Conservation (phyloP, 257 asterid species). For the Gentiana macrophylla region DNA sequence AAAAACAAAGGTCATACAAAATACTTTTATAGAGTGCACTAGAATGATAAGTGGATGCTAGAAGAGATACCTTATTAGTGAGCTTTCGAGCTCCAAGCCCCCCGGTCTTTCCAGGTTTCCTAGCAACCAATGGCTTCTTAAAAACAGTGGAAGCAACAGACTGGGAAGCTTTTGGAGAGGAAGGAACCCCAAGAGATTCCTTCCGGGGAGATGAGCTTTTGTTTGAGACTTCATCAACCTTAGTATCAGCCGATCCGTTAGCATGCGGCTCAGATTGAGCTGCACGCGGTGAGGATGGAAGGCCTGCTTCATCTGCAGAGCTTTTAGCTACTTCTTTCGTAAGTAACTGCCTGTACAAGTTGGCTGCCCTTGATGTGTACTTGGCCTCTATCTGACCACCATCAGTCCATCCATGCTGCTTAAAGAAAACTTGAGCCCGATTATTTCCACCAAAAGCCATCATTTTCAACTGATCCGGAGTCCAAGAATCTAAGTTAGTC, state of each 20-base stretch:
- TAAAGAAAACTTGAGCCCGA: constrained; percentile 92
- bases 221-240: constrained; percentile 35
- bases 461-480: constrained; percentile 89
- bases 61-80: constrained; percentile 48
- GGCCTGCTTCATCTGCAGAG: constrained; percentile 53
- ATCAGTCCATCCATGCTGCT: constrained; percentile 97
- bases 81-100: constrained; percentile 96
- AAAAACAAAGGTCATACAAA: constrained; percentile 3
- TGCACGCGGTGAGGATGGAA: constrained; percentile 70
- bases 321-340: constrained; percentile 92
- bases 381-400: constrained; percentile 96
- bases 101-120: constrained; percentile 76
- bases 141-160: constrained; percentile 30
- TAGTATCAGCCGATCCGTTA: constrained; percentile 53
- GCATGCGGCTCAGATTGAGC: constrained; percentile 46
- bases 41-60: too few relatives aligned
- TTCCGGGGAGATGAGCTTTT: constrained; percentile 33
- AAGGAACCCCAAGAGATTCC: constrained; percentile 43
- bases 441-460: constrained; percentile 93
- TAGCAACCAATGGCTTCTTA: constrained; percentile 75
- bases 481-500: constrained; percentile 90
- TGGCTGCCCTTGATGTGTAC: constrained; percentile 97
- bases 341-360: constrained; percentile 75
- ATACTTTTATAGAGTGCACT: too few relatives aligned
- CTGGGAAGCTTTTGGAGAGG: constrained; percentile 67